Percentiles rank a stretch among this genome's conserved stretches.
These are phyloP conservation scores for Pseudonectria buxi DNA, from an alignment of 2,329 filamentous ascomycete species.

Conservation along the genomic window DNA sequence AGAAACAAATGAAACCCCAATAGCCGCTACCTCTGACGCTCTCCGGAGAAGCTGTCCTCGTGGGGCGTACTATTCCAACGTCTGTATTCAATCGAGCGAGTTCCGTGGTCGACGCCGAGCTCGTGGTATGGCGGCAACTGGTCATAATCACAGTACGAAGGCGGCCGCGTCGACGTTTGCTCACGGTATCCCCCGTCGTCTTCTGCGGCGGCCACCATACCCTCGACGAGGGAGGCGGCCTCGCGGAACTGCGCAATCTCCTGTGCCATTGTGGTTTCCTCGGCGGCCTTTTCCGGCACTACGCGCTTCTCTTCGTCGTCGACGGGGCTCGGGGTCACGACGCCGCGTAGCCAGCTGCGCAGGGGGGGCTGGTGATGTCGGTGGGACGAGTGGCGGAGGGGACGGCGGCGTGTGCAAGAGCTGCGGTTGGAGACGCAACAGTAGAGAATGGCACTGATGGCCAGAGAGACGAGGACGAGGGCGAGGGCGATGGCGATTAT, in stretches of 20 bases:
- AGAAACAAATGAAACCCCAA: too few relatives aligned
- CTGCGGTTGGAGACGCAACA: constrained; percentile 12
- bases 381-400: constrained; percentile 12
- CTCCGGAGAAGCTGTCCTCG: constrained; percentile 16
- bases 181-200: constrained; percentile 13
- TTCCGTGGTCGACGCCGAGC: constrained; percentile 23
- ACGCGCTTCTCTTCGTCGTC: constrained; percentile 17
- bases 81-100: constrained; percentile 23
- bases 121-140: constrained; percentile 37
- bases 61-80: constrained; percentile 15
- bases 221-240: constrained; percentile 39
- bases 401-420: constrained; percentile 17
- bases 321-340: constrained; percentile 24
- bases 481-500: constrained; percentile 18
- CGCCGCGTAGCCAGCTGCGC: constrained; percentile 21
- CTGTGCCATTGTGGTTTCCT: constrained; percentile 37
- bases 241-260: constrained; percentile 42
- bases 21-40: too few relatives aligned
- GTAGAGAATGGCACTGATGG: constrained; percentile 18
- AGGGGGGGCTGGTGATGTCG: constrained; percentile 22
- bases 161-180: constrained; percentile 5
- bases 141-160: constrained; percentile 22
- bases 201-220: constrained; percentile 40
- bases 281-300: constrained; percentile 11
- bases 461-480: constrained; percentile 22